Evolutionary conservation across 306 rosid species (phyloP).

Genomic region (Corylus heterophylla): DNA sequence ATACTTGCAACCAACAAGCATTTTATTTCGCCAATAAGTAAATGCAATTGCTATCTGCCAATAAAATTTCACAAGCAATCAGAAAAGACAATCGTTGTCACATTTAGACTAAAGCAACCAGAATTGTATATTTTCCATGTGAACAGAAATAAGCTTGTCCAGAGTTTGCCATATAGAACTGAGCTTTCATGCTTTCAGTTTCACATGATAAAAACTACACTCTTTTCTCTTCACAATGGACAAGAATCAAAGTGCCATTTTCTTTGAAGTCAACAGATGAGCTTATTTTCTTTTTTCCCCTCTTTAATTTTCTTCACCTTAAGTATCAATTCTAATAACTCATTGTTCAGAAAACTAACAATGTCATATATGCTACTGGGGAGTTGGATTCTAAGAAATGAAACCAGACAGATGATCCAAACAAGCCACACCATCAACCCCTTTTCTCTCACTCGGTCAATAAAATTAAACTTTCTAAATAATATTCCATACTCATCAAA

Average conservation of each 20-base stretch:
- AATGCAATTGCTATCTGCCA: conserved; percentile 77
- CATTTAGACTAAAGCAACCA: neutral
- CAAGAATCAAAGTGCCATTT: neutral
- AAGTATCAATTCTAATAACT: conserved; percentile 11
- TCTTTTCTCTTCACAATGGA: neutral
- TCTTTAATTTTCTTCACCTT: conserved; percentile 3
- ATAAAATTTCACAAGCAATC: conserved; percentile 32
- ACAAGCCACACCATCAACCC: neutral
- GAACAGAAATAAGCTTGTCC: conserved; percentile 10
- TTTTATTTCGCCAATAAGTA: conserved; percentile 61
- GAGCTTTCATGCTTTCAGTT: neutral
- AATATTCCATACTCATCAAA: too few species aligned
- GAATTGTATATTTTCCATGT: conserved; percentile 12
- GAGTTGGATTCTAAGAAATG: neutral
- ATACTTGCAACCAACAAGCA: conserved; percentile 84
- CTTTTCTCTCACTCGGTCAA: neutral
- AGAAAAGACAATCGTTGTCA: conserved; percentile 18
- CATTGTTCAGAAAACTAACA: conserved; percentile 13
- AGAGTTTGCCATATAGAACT: neutral
- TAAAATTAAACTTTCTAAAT: neutral
- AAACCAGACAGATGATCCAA: neutral
- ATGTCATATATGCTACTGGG: neutral
- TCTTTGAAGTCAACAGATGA: conserved; percentile 8
- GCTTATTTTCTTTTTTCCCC: neutral
- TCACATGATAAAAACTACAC: neutral